phyloP scores from a whole-genome alignment of 345 rosid genomes.

The Dipteronia dyeriana region DNA sequence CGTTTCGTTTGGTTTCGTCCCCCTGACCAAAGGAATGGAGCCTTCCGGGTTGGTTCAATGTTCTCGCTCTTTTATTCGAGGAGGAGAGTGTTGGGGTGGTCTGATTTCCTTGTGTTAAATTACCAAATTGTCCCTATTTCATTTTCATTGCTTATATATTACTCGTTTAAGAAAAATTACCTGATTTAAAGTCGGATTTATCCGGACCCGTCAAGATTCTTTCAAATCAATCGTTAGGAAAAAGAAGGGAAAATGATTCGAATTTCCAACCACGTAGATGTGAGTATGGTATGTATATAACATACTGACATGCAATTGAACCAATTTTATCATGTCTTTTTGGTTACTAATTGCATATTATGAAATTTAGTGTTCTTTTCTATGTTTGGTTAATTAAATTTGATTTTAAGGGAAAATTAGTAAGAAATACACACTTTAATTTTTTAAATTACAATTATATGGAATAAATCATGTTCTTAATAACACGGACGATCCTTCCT shows the following conservation, averaged over 20 bases:
- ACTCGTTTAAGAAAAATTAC: background rate
- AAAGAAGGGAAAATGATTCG: too few relatives aligned
- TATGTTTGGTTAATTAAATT: background rate
- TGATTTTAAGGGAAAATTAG: too few relatives aligned
- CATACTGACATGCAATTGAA: too few relatives aligned
- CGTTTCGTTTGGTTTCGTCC: background rate
- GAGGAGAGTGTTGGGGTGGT: background rate
- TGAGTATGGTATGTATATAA: too few relatives aligned
- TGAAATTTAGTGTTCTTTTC: background rate
- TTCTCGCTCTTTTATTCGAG: background rate
- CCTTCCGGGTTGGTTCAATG: conserved; percentile 10
- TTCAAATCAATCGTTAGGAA: too few relatives aligned
- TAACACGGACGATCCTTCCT: too few relatives aligned
- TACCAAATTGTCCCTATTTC: background rate
- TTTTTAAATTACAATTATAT: background rate
- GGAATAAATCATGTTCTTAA: background rate
- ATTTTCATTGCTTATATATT: background rate
- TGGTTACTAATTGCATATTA: background rate
- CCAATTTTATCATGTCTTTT: too few relatives aligned
- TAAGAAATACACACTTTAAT: background rate
- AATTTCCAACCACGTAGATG: too few relatives aligned
- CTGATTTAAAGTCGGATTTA: too few relatives aligned
- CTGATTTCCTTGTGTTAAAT: background rate
- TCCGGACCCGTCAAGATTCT: too few relatives aligned
- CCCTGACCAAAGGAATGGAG: background rate